phyloP scores from a whole-genome alignment of 495 filamentous ascomycete species.

The Evernia prunastri region DNA sequence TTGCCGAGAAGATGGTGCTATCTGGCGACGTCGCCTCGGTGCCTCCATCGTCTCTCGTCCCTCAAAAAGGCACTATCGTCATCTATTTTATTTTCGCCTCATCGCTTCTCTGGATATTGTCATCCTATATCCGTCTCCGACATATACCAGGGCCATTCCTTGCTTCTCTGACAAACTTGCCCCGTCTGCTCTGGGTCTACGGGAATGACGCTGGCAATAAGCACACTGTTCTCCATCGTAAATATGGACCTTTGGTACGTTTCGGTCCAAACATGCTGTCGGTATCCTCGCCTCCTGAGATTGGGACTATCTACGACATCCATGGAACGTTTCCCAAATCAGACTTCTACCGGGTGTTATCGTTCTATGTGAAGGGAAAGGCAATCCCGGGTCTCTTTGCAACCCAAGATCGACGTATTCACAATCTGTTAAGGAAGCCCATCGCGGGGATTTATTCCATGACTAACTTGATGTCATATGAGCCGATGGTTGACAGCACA shows the following conservation, averaged over 20 bases:
- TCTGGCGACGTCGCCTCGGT: too few species aligned
- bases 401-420: constrained; percentile 39
- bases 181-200: constrained; percentile 30
- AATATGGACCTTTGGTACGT: constrained; percentile 50
- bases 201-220: constrained; percentile 20
- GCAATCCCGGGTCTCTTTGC: constrained; percentile 33
- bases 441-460: constrained; percentile 38
- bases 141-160: constrained; percentile 43
- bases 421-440: constrained; percentile 35
- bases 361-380: constrained; percentile 28
- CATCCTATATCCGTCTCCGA: constrained; percentile 20
- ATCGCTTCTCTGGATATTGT: too few species aligned
- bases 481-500: constrained; percentile 32
- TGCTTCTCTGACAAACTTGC: constrained; percentile 34
- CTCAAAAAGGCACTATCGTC: too few species aligned
- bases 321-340: too few species aligned
- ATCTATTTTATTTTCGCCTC: too few species aligned
- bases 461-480: constrained; percentile 22
- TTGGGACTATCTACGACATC: constrained; percentile 37
- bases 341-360: too few species aligned
- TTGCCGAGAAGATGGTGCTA: too few species aligned
- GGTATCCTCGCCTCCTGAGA: constrained; percentile 37
- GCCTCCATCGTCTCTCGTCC: too few species aligned
- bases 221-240: constrained; percentile 37
- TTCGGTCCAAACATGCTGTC: constrained; percentile 51